A percentile compares a stretch with the other conserved stretches of the same genome.
phyloP scores from a whole-genome alignment of 179 eudicot species.

The Drosera spatulata region DNA sequence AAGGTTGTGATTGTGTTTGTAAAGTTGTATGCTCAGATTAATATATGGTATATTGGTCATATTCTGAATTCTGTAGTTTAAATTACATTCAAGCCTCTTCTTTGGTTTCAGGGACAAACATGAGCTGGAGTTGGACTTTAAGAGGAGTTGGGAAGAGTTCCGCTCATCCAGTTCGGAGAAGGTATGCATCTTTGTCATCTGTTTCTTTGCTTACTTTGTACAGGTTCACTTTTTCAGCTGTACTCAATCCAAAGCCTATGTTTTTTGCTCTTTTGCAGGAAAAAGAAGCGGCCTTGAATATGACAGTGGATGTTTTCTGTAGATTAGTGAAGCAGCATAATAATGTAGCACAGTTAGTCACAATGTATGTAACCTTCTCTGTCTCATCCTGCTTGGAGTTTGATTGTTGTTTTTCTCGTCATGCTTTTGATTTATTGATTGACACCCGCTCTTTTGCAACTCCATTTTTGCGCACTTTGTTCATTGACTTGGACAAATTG shows the following conservation, averaged over 20 bases:
- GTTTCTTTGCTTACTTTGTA: too few species aligned
- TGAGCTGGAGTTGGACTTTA: conserved; percentile 93
- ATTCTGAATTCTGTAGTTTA: not conserved
- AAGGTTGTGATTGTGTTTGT: not conserved
- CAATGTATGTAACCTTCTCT: conserved; percentile 32
- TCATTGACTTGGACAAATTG: too few species aligned
- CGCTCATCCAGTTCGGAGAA: conserved; percentile 92
- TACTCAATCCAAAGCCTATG: too few species aligned
- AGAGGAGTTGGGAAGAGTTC: conserved; percentile 96
- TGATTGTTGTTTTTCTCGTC: not conserved
- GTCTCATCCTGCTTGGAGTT: not conserved
- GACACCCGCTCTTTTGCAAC: too few species aligned
- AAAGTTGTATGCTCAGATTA: not conserved
- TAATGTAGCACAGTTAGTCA: conserved; percentile 79
- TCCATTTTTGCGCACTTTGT: too few species aligned
- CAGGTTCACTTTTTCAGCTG: too few species aligned
- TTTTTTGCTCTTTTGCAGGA: conserved; percentile 42
- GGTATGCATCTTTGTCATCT: conserved; percentile 21
- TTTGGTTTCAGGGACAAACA: conserved; percentile 48
- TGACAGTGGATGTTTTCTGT: conserved; percentile 95
- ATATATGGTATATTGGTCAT: not conserved
- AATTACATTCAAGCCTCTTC: not conserved
- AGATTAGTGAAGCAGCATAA: conserved; percentile 88
- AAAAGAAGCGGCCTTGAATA: conserved; percentile 90
- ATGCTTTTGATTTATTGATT: too few species aligned